Conservation (phyloP, 345 rosid genomes). For the Mallotus nudiflorus region DNA sequence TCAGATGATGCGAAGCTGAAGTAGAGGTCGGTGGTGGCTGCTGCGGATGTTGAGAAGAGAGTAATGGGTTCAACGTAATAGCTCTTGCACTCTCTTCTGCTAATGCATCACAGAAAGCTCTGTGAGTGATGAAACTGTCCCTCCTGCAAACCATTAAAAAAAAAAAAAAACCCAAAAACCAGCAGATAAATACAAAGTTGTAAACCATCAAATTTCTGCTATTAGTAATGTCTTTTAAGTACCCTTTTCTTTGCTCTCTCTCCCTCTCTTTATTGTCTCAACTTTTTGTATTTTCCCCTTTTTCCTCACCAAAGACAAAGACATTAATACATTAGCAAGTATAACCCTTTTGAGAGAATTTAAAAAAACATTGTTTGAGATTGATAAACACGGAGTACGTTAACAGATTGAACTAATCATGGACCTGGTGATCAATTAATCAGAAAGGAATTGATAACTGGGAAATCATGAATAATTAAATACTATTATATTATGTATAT, state of each 20-base stretch:
- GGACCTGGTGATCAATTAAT: neutral
- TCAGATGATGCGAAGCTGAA: constrained; percentile 27
- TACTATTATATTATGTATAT: neutral
- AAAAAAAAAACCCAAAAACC: constrained; percentile 15
- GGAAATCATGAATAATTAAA: neutral
- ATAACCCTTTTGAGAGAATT: constrained; percentile 15
- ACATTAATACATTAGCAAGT: constrained; percentile 12
- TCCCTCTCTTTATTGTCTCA: constrained; percentile 13
- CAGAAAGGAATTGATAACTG: neutral
- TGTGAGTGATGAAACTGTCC: constrained; percentile 69
- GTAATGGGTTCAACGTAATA: constrained; percentile 26
- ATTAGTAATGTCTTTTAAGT: constrained; percentile 13
- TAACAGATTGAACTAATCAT: neutral
- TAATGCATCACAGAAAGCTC: constrained; percentile 64
- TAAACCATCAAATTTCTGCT: constrained; percentile 24
- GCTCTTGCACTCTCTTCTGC: constrained; percentile 48
- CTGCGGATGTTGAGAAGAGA: neutral
- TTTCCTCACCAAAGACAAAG: constrained; percentile 33
- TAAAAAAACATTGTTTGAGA: too few relatives aligned
- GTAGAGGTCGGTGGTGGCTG: too few relatives aligned
- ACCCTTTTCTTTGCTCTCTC: too few relatives aligned
- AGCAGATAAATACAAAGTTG: constrained; percentile 38
- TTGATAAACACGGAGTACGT: too few relatives aligned
- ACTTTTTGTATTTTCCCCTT: constrained; percentile 35
- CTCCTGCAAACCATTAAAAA: constrained; percentile 37